Base-by-base conservation (phyloP, 352 stramenopile species). In the Globisporangium viniferum region DNA sequence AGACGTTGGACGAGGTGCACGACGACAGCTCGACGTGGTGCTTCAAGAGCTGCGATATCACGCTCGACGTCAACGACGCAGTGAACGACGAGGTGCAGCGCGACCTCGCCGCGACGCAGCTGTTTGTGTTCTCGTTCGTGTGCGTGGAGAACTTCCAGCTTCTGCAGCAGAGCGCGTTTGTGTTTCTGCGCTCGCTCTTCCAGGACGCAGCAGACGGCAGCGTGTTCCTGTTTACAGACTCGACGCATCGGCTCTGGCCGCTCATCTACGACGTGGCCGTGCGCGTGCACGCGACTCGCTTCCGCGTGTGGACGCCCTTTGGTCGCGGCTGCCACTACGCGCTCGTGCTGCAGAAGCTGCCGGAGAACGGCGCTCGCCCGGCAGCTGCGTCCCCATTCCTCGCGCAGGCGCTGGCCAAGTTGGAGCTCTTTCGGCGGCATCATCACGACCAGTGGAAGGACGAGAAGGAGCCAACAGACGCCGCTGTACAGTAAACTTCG, bases 101-200 rank as follows among this genome's bases (percentile, higher is more conserved):
- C 46, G 72, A 84, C 18, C 41, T 82, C 6, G 24, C 46, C 2
- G 31, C 55, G 20, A 89, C 76, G 5, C 68, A 88, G 15, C 58
- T 90, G 2, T 84, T 90, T 31, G 68, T 90, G 27, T 92, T 92
- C 44, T 84, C 81, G 7, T 92, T 92, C 61, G 84, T 92, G 44
- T 90, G 81, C 57, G 84, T 89, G 35, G 84, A 92, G 59, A 92
- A 90, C 61, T 89, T 83, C 24, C 78, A 72, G 54, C 69, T 90
- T 15, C 70, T 92, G 3, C 70, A 73, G 24, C 66, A 80, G 58
- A 83, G 70, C 56, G 57, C 72, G 27, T 92, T 79, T 62, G 59
- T 68, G 4, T 90, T 92, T 46, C 64, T 92, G 0, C 80, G 77
- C 14, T 83, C 79, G 48, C 72, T 92, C 1, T 89, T 92, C 20